Conservation (phyloP, 2,329 filamentous ascomycete species). For the Fusarium penzigii region DNA sequence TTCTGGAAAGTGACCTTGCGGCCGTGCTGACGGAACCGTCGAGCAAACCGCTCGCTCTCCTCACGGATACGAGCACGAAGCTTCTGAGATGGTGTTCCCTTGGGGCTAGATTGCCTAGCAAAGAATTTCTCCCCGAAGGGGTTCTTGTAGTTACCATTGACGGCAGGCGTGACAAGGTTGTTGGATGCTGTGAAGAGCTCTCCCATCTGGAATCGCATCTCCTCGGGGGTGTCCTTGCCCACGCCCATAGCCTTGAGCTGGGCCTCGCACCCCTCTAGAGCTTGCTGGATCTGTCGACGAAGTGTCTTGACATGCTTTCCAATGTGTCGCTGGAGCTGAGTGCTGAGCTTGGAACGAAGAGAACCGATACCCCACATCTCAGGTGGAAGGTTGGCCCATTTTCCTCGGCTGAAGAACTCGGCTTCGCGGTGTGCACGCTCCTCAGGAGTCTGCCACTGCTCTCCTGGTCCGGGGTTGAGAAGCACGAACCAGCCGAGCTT, state of each 20-base stretch:
- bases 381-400: slow-evolving; percentile 49
- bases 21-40: slow-evolving; percentile 50
- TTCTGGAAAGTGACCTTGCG: slow-evolving; percentile 48
- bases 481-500: slow-evolving; percentile 54
- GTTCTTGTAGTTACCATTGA: slow-evolving; percentile 58
- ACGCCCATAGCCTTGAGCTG: slow-evolving; percentile 52
- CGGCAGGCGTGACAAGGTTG: slow-evolving; percentile 54
- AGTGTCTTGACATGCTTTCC: slow-evolving; percentile 53
- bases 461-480: slow-evolving; percentile 49
- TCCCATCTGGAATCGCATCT: slow-evolving; percentile 56
- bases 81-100: slow-evolving; percentile 53
- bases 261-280: slow-evolving; percentile 49
- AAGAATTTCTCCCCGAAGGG: slow-evolving; percentile 54
- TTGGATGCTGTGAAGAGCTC: slow-evolving; percentile 54
- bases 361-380: slow-evolving; percentile 49
- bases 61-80: slow-evolving; percentile 52
- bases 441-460: slow-evolving; percentile 44
- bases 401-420: slow-evolving; percentile 51
- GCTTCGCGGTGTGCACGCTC: slow-evolving; percentile 46
- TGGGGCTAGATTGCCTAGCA: slow-evolving; percentile 48
- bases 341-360: slow-evolving; percentile 50
- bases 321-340: slow-evolving; percentile 53
- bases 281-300: slow-evolving; percentile 51
- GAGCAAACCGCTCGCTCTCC: slow-evolving; percentile 52
- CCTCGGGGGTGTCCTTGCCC: slow-evolving; percentile 52